Conservation (phyloP, 2,329 filamentous ascomycete genomes). For the Hypoxylon sp. region DNA sequence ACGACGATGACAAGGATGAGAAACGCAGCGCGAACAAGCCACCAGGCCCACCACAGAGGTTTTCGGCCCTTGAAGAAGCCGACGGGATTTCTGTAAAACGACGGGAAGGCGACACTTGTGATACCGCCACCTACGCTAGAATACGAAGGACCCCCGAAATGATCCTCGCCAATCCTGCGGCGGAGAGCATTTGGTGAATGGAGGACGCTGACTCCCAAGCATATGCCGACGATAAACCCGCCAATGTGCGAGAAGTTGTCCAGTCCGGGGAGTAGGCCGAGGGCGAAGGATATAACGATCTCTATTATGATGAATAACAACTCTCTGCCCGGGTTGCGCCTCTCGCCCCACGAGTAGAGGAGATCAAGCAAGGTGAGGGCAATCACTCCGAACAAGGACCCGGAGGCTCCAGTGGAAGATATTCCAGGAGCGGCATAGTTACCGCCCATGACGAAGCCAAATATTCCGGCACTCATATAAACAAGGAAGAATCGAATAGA, state of each 20-base stretch:
- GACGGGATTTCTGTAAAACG: constrained; percentile 72
- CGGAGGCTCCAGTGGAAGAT: constrained; percentile 89
- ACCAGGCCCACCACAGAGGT: constrained; percentile 97
- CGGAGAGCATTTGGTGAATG: constrained; percentile 88
- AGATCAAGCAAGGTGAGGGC: constrained; percentile 90
- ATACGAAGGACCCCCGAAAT: constrained; percentile 69
- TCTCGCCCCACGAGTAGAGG: constrained; percentile 90
- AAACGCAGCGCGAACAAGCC: constrained; percentile 83
- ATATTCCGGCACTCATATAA: constrained; percentile 92
- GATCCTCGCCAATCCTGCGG: constrained; percentile 76
- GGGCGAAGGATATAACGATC: constrained; percentile 88
- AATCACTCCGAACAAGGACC: constrained; percentile 90
- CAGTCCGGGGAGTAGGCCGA: constrained; percentile 89
- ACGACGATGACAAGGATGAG: constrained; percentile 84
- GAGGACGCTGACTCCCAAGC: constrained; percentile 86
- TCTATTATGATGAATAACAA: constrained; percentile 89
- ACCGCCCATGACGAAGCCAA: constrained; percentile 93
- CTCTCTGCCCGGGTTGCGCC: constrained; percentile 81
- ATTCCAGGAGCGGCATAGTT: constrained; percentile 89
- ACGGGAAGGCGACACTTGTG: constrained; percentile 61
- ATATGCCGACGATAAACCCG: constrained; percentile 92
- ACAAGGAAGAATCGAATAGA: constrained; percentile 89
- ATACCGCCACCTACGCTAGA: constrained; percentile 69
- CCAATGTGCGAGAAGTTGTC: constrained; percentile 99
- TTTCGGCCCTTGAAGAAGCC: constrained; percentile 94